Base-by-base conservation (phyloP, 192 early-diverging fungal species). In the Backusella australiensis region DNA sequence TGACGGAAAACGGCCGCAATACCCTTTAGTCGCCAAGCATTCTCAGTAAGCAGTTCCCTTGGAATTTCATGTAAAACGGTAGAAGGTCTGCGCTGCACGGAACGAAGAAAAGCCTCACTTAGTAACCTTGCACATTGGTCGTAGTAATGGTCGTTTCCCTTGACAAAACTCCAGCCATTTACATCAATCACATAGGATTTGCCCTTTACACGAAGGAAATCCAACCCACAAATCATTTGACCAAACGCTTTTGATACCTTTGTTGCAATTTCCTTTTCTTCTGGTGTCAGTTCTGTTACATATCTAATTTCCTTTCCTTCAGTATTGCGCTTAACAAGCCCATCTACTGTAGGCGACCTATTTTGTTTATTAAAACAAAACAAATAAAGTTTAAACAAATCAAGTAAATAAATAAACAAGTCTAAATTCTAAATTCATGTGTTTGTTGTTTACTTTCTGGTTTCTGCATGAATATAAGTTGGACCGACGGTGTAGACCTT, bases 121-220 rank as follows among this genome's bases (percentile, higher is more conserved):
- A 99, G 84, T 35, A 93, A 91, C 6, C 72, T 75, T 21, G 95
- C 91, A 56, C 94, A 95, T 39, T 91, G 90, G 77, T 94, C 94
- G 79, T 98, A 98, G 80, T 99, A 99, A 35, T 94, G 88, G 44
- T 93, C 90, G 78, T 93, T 96, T 67, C 96, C 96, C 82, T 99
- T 99, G 72, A 99, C 97, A 86, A 99, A 99, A 56, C 93, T 95
- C 97, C 97, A 99, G 17, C 97, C 97, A 73, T 99, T 99, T 74
- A 99, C 96, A 82, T 99, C 97, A 79, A 99, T 98, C 3, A 99
- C 96, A 82, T 93, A 93, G 9, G 95, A 95, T 74, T 86, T 81
- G 23, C 94, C 95, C 46, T 85, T 85, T 12, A 93, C 92, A 7
- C 97, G 91, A 76, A 99, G 80, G 26, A 97, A 84, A 82, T 99